Evolutionary conservation across 2,329 filamentous ascomycete genomes (phyloP).

Genomic region (Mycocentrospora acerina): DNA sequence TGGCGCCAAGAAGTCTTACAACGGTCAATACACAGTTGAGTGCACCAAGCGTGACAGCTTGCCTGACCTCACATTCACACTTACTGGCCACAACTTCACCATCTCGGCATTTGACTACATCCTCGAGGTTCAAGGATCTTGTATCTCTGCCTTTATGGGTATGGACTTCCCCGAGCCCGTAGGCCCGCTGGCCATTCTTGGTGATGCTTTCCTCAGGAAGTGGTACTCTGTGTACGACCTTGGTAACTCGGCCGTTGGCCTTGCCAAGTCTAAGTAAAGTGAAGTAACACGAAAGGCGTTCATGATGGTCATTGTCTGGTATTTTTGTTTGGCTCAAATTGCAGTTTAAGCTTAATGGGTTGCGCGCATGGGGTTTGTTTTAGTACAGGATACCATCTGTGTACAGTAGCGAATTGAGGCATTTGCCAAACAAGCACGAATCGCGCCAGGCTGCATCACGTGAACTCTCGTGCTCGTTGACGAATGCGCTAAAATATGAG

Average conservation of each 20-base stretch:
- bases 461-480: no score
- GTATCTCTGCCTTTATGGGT: constrained; percentile 96
- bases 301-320: constrained; percentile 1
- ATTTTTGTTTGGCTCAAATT: constrained; percentile 25
- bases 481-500: no score
- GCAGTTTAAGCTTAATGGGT: constrained; percentile 16
- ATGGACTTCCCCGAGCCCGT: constrained; percentile 83
- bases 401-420: constrained; percentile 16
- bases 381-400: constrained; percentile 10
- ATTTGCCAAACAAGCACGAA: no score
- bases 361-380: constrained; percentile 4
- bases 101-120: constrained; percentile 91
- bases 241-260: constrained; percentile 81
- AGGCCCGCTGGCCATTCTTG: constrained; percentile 91
- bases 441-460: background rate
- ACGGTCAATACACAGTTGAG: constrained; percentile 94
- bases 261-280: constrained; percentile 76
- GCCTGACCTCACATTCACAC: constrained; percentile 87
- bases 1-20: constrained; percentile 95
- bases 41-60: constrained; percentile 80
- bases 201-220: constrained; percentile 77
- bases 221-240: constrained; percentile 98
- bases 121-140: constrained; percentile 90
- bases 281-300: constrained; percentile 1
- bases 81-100: constrained; percentile 89